These are phyloP conservation scores for Fusarium sp. DNA, from an alignment of 2,329 filamentous ascomycete species.

Conservation along the genomic window DNA sequence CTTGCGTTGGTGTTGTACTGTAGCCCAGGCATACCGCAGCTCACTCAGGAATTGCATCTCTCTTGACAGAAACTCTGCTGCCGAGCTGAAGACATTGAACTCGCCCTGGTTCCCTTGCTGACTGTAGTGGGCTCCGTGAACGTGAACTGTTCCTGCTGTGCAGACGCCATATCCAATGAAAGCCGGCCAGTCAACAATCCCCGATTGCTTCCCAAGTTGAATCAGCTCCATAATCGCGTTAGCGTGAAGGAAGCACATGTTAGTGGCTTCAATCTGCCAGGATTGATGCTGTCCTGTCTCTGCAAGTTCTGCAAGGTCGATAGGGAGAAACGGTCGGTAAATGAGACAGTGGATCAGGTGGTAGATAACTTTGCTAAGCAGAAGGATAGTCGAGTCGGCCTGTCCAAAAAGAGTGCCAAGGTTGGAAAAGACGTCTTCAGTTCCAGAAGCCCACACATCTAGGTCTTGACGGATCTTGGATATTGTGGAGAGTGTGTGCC, in stretches of 20 bases:
- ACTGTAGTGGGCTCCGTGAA: constrained; percentile 84
- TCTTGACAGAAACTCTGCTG: constrained; percentile 74
- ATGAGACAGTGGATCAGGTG: constrained; percentile 87
- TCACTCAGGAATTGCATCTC: constrained; percentile 84
- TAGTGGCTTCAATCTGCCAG: constrained; percentile 92
- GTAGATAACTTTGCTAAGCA: constrained; percentile 86
- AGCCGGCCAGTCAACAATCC: constrained; percentile 82
- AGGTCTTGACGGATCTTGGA: constrained; percentile 87
- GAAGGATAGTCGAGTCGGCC: constrained; percentile 77
- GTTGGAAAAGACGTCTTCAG: constrained; percentile 79
- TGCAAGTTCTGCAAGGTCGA: constrained; percentile 81
- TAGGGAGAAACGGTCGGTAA: constrained; percentile 85
- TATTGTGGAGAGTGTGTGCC: constrained; percentile 85
- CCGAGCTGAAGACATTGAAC: constrained; percentile 69
- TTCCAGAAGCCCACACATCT: constrained; percentile 84
- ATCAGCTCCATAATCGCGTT: constrained; percentile 87
- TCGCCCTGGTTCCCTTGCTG: constrained; percentile 57
- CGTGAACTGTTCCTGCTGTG: constrained; percentile 86
- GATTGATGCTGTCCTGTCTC: constrained; percentile 85
- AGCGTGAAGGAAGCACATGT: constrained; percentile 84
- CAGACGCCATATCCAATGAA: constrained; percentile 89
- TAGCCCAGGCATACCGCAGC: constrained; percentile 77
- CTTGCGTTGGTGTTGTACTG: constrained; percentile 80
- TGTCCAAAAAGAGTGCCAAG: constrained; percentile 79
- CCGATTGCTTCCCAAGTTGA: constrained; percentile 77